phyloP scores from a whole-genome alignment of 1,139 yeast species.

The Candida tunisiensis region DNA sequence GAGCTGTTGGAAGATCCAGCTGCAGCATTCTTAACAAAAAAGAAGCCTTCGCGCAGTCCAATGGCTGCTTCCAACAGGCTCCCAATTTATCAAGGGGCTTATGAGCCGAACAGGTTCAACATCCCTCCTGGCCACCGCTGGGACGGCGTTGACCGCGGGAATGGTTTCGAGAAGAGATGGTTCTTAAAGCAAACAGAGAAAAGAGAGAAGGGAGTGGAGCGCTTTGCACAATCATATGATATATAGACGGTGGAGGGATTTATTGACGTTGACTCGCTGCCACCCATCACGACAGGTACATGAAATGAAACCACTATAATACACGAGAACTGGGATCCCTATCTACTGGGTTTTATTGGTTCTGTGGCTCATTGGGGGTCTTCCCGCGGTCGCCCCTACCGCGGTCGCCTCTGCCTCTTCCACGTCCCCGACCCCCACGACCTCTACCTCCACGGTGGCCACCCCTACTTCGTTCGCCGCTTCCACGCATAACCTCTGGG shows the following conservation, averaged over 20 bases:
- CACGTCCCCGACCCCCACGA: conserved; percentile 16
- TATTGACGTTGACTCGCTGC: not conserved
- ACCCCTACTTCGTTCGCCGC: too few species aligned
- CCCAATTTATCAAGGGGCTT: conserved; percentile 12
- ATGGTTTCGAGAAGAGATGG: conserved; percentile 68
- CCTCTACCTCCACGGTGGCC: conserved; percentile 10
- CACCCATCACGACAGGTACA: not conserved
- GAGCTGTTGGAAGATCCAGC: conserved; percentile 58
- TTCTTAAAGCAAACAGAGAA: conserved; percentile 19
- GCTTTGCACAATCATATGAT: not conserved
- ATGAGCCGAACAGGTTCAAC: not conserved
- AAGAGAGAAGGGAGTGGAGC: not conserved
- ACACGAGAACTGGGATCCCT: too few species aligned
- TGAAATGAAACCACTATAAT: too few species aligned
- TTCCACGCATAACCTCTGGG: too few species aligned
- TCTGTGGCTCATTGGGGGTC: not conserved
- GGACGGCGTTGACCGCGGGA: conserved; percentile 89
- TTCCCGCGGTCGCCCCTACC: conserved; percentile 9
- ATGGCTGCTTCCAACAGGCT: conserved; percentile 23
- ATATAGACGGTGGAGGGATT: not conserved
- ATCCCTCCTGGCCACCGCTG: conserved; percentile 32
- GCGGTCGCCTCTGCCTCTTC: conserved; percentile 14
- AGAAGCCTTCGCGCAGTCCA: conserved; percentile 4
- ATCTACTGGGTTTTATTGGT: not conserved
- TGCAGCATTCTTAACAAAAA: conserved; percentile 24